Evolutionary conservation across 257 asterid species (phyloP).

Genomic region (Lycium barbarum): DNA sequence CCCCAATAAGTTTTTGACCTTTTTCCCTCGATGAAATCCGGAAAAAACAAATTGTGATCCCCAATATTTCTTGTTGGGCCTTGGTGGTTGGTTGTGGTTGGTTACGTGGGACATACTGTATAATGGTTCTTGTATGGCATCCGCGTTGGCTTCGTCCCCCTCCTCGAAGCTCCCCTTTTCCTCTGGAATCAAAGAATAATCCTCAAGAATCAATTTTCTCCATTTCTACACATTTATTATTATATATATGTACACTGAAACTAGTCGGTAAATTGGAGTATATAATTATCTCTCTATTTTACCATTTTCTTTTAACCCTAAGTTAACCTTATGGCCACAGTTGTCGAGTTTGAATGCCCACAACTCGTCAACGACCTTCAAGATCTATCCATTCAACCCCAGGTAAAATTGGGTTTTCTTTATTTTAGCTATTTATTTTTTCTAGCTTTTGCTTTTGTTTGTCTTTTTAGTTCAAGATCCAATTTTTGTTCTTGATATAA

Average conservation of each 20-base stretch:
- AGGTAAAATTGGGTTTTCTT: slow-evolving; percentile 43
- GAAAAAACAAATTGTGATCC: background rate
- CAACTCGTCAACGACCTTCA: slow-evolving; percentile 49
- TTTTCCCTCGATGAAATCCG: background rate
- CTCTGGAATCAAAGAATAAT: slow-evolving; percentile 27
- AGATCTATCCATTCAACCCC: slow-evolving; percentile 49
- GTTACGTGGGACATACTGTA: background rate
- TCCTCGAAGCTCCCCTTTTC: slow-evolving; percentile 17
- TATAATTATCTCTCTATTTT: slow-evolving; percentile 10
- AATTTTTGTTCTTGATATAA: background rate
- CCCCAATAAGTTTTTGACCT: background rate
- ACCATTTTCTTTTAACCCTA: slow-evolving; percentile 11
- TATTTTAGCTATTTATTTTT: background rate
- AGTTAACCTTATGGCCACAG: slow-evolving; percentile 49
- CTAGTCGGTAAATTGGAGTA: background rate
- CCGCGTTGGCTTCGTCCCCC: slow-evolving; percentile 16
- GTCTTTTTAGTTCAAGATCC: slow-evolving; percentile 11
- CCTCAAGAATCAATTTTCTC: slow-evolving; percentile 1
- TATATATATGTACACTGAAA: background rate
- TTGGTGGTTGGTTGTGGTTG: slow-evolving; percentile 1
- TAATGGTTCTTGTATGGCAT: background rate
- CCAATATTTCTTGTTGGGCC: background rate
- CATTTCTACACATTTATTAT: background rate
- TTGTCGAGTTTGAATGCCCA: slow-evolving; percentile 45
- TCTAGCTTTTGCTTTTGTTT: background rate